Evolutionary conservation across 2,329 filamentous ascomycete species (phyloP).

Genomic region (Pleoardoris graminearum): DNA sequence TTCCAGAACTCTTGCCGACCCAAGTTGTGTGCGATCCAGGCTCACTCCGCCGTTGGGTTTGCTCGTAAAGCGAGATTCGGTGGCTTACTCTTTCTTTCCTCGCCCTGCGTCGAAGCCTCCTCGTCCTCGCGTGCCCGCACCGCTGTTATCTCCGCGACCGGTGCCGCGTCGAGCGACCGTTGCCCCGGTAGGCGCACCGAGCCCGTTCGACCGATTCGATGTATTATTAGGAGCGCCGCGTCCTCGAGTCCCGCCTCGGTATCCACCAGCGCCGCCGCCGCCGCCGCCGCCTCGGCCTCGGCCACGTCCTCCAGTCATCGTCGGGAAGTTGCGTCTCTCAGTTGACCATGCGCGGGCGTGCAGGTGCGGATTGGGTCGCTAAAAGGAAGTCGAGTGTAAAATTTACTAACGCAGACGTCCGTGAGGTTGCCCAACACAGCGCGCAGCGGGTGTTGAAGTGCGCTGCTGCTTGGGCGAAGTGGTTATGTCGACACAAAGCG

Average conservation of each 20-base stretch:
- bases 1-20: background rate
- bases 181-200: constrained; percentile 2
- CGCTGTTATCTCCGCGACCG: background rate
- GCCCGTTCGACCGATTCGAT: background rate
- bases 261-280: background rate
- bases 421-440: background rate
- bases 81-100: constrained; percentile 1
- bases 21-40: background rate
- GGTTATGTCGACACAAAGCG: constrained; percentile 1
- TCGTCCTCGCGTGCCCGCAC: background rate
- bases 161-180: background rate
- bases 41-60: background rate
- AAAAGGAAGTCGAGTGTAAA: background rate
- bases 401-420: background rate
- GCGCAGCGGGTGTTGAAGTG: background rate
- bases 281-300: background rate
- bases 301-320: constrained; percentile 2
- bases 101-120: background rate
- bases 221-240: background rate
- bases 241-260: constrained; percentile 2
- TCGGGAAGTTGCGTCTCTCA: background rate
- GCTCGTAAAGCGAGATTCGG: background rate
- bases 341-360: background rate
- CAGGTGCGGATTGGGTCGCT: background rate
- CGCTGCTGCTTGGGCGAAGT: constrained; percentile 1